Conservation (phyloP, 768 basidiomycete species). For the Mycena kentingensis region DNA sequence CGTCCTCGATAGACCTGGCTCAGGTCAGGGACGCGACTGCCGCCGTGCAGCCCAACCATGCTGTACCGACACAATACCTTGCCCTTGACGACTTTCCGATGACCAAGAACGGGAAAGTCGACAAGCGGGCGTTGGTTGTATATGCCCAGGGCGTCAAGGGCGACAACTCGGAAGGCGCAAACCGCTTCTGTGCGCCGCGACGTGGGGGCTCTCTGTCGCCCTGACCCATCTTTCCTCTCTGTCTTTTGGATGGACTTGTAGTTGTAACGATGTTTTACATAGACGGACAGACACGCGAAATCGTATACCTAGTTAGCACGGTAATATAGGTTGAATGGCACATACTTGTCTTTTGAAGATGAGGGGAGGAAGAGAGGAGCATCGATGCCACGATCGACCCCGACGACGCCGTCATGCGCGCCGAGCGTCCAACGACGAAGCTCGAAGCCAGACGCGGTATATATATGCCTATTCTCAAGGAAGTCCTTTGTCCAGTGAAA, state of each 20-base stretch:
- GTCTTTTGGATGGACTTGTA: background rate
- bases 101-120: constrained; percentile 45
- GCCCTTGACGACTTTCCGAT: constrained; percentile 40
- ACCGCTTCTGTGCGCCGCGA: constrained; percentile 15
- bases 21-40: constrained; percentile 38
- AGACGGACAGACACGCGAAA: background rate
- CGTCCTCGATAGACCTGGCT: constrained; percentile 33
- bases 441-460: too few species aligned
- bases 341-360: too few species aligned
- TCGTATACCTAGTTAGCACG: background rate
- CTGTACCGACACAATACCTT: constrained; percentile 45
- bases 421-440: too few species aligned
- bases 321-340: background rate
- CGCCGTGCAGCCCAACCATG: constrained; percentile 48
- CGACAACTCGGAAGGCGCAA: constrained; percentile 10
- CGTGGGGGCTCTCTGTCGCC: constrained; percentile 19
- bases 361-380: too few species aligned
- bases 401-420: background rate
- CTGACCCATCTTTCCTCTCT: constrained; percentile 1
- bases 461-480: too few species aligned
- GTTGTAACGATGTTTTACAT: background rate
- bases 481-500: too few species aligned
- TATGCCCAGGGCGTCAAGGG: constrained; percentile 22
- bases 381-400: too few species aligned
- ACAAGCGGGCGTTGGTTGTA: constrained; percentile 35